These are phyloP conservation scores for Pontederia crassipes DNA, from an alignment of 176 grass and related monocot genomes.

Conservation along the genomic window DNA sequence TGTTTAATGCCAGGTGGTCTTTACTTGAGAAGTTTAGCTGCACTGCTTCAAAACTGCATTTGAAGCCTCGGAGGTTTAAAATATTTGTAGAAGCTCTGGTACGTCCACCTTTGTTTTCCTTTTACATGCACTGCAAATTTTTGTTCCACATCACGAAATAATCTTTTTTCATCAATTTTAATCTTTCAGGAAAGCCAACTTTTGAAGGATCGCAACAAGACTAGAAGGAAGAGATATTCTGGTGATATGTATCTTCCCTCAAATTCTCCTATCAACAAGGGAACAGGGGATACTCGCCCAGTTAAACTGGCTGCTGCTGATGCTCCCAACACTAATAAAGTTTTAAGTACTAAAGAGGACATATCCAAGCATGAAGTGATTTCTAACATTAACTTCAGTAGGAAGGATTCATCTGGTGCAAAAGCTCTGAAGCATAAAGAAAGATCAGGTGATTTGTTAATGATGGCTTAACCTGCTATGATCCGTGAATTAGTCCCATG, in stretches of 20 bases:
- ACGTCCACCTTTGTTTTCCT: conserved; percentile 12
- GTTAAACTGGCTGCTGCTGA: conserved; percentile 43
- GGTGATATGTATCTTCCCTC: conserved; percentile 48
- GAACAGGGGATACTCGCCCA: conserved; percentile 34
- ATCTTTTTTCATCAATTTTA: neutral
- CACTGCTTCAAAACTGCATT: conserved; percentile 88
- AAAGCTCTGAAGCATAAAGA: conserved; percentile 86
- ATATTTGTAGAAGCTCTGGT: conserved; percentile 98
- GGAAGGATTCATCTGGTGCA: conserved; percentile 55
- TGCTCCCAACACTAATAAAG: conserved; percentile 48
- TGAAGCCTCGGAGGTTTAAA: conserved; percentile 98
- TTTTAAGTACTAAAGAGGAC: conserved; percentile 45
- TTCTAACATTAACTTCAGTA: conserved; percentile 42
- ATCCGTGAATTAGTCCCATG: no score
- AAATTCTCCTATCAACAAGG: conserved; percentile 36
- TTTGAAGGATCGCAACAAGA: conserved; percentile 84
- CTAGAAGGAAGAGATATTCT: conserved; percentile 65
- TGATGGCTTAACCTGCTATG: neutral
- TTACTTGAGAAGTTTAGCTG: conserved; percentile 96
- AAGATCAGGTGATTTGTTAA: conserved; percentile 47
- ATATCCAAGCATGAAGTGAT: conserved; percentile 42
- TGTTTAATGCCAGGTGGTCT: conserved; percentile 72
- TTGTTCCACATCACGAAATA: conserved; percentile 22
- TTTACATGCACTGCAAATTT: conserved; percentile 6
- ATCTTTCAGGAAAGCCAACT: conserved; percentile 75